These are phyloP conservation scores for Silene coronaria DNA, from an alignment of 179 eudicot species.

Conservation along the genomic window DNA sequence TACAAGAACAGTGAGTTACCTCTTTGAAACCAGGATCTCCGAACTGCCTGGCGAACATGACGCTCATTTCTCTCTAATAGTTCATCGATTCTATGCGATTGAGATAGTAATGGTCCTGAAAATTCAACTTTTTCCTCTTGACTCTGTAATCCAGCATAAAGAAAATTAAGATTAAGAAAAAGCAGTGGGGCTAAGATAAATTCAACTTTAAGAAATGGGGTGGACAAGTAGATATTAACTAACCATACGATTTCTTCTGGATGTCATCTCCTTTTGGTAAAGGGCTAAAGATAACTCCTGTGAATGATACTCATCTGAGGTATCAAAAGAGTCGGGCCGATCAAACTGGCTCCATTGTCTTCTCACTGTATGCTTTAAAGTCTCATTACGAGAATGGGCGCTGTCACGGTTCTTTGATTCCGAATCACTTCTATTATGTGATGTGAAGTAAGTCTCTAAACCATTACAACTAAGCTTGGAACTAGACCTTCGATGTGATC, in stretches of 20 bases:
- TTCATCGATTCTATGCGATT: conserved; percentile 64
- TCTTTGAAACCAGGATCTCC: conserved; percentile 90
- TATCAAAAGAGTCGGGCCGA: conserved; percentile 76
- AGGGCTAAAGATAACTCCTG: conserved; percentile 78
- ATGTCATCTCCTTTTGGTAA: conserved; percentile 54
- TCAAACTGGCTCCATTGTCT: conserved; percentile 71
- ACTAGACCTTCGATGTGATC: conserved; percentile 72
- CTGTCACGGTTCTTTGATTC: conserved; percentile 41
- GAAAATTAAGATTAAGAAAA: background rate
- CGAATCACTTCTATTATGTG: conserved; percentile 35
- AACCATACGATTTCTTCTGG: conserved; percentile 58
- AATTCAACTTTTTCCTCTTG: conserved; percentile 75
- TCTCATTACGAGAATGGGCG: conserved; percentile 37
- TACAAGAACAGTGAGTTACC: conserved; percentile 37
- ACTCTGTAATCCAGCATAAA: conserved; percentile 49
- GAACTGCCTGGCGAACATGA: conserved; percentile 80
- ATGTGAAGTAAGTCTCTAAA: conserved; percentile 46
- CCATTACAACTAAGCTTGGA: conserved; percentile 63
- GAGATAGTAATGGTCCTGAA: conserved; percentile 81
- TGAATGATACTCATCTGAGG: conserved; percentile 77
- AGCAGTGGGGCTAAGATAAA: background rate
- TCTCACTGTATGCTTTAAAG: conserved; percentile 43
- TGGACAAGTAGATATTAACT: conserved; percentile 27
- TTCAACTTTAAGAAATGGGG: background rate
- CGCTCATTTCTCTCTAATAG: conserved; percentile 85